Base-by-base conservation (phyloP, 352 stramenopile genomes). In the Saprolegnia diclina region DNA sequence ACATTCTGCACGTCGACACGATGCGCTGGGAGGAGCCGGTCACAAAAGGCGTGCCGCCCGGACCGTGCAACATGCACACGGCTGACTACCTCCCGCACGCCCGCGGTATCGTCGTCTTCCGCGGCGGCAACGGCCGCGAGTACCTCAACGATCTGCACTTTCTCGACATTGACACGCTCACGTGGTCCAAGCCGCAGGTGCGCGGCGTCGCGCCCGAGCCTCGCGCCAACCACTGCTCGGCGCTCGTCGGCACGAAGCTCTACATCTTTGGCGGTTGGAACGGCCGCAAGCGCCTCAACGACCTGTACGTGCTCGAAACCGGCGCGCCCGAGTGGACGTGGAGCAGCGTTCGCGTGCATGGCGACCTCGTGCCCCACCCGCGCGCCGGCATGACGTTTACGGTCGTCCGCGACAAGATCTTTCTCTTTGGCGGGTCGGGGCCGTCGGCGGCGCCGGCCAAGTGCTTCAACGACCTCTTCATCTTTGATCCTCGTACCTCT, bases 51-150 rank as follows among this genome's bases (percentile, higher is more conserved):
- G 67, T 71, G 19, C 73, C 75, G 0, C 83, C 85, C 6, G 94
- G 95, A 4, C 92, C 94, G 14, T 99, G 95, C 75, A 99, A 99
- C 75, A 98, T 99, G 94, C 95, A 99, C 80, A 98, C 91, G n/a
- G 91, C 92, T 9, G 94, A 99, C 74, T 99, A 91, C 67, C 78
- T 98, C 5, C 72, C 82, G 6, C 73, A 84, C 32, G 64, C 85
- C 52, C 75, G 82, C 22, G 89, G 90, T 74, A 92, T 98, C 50
- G 85, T 97, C 48, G 88, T 99, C 0, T 99, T 99, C 71, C 84
- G 94, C 26, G 94, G 95, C 44, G 94, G 95, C 26, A 94, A 98
- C 69, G 92, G 92, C 14, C 80, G 91, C 32, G 92, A 98, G 75
- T 99, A 98, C 75, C 76, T 98, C 4, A 98, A 98, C 70, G 94